Conservation (phyloP, 192 early-diverging fungal species). For the Coemansia erecta region DNA sequence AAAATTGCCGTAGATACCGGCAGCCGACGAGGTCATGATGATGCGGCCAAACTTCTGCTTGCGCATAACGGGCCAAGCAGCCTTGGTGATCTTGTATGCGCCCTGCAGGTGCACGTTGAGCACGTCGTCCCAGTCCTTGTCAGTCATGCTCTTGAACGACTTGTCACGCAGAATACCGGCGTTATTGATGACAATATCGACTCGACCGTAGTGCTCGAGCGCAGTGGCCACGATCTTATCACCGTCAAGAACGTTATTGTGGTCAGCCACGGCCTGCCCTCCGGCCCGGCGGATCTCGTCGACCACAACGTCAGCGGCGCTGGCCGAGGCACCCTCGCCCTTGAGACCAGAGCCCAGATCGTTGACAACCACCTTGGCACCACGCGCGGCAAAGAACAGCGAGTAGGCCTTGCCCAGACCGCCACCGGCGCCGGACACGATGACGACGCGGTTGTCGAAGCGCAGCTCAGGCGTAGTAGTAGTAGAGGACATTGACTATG, state of each 20-base stretch:
- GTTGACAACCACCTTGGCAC: slow-evolving; percentile 94
- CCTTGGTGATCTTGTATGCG: slow-evolving; percentile 93
- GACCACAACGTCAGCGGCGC: slow-evolving; percentile 92
- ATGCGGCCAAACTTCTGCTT: slow-evolving; percentile 95
- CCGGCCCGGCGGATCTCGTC: slow-evolving; percentile 86
- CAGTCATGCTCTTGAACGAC: slow-evolving; percentile 94
- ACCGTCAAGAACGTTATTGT: slow-evolving; percentile 96
- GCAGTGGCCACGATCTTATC: slow-evolving; percentile 98
- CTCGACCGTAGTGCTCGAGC: slow-evolving; percentile 87
- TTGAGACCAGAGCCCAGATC: slow-evolving; percentile 82
- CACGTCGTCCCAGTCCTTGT: slow-evolving; percentile 96
- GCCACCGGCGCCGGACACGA: slow-evolving; percentile 96
- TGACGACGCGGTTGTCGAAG: slow-evolving; percentile 81
- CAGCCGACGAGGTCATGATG: slow-evolving; percentile 92
- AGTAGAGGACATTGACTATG: slow-evolving; percentile 4
- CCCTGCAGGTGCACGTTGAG: slow-evolving; percentile 91
- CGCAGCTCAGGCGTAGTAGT: slow-evolving; percentile 50
- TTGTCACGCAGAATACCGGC: slow-evolving; percentile 98
- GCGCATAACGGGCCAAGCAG: slow-evolving; percentile 93
- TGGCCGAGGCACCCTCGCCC: slow-evolving; percentile 70
- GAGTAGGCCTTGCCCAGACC: slow-evolving; percentile 90
- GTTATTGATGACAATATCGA: slow-evolving; percentile 98
- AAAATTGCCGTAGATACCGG: slow-evolving; percentile 99
- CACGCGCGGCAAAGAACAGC: slow-evolving; percentile 83
- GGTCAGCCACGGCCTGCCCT: slow-evolving; percentile 93